These are phyloP conservation scores for Eimeria sp. DNA, from an alignment of 169 alveolate species.

Conservation along the genomic window DNA sequence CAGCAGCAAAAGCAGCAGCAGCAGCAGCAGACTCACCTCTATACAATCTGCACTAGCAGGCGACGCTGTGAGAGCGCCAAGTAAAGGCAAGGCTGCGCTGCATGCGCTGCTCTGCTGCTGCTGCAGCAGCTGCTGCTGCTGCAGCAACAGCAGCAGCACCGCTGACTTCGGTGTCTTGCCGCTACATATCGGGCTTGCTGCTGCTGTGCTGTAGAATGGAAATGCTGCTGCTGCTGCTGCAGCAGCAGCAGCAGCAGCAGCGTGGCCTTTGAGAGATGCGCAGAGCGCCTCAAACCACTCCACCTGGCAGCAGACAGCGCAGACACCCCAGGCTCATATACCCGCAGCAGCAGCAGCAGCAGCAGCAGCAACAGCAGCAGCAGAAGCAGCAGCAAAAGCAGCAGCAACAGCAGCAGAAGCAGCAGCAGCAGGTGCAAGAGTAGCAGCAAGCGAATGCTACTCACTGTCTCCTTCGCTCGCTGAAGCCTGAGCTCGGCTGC, in stretches of 20 bases:
- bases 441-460: not conserved
- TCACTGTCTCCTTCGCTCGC: constrained; percentile 19
- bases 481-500: not conserved
- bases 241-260: constrained; percentile 61
- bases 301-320: constrained; percentile 72
- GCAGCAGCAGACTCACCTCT: constrained; percentile 2
- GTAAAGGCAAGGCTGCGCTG: constrained; percentile 45
- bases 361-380: constrained; percentile 18
- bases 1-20: not conserved
- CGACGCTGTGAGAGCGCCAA: not conserved
- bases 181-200: not conserved
- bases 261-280: not conserved
- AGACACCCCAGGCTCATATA: no score
- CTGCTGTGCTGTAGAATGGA: constrained; percentile 47
- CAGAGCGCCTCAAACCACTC: constrained; percentile 21
- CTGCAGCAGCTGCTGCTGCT: constrained; percentile 54
- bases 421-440: not conserved
- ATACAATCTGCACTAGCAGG: constrained; percentile 18
- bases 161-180: not conserved
- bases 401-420: constrained; percentile 4
- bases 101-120: not conserved
- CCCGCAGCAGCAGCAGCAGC: constrained; percentile 8
- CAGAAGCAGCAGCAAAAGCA: not conserved
- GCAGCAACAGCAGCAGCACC: constrained; percentile 59
- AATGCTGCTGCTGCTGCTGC: constrained; percentile 40